Evolutionary conservation across 2,329 filamentous ascomycete species (phyloP).

Genomic region (Curvularia lunata): DNA sequence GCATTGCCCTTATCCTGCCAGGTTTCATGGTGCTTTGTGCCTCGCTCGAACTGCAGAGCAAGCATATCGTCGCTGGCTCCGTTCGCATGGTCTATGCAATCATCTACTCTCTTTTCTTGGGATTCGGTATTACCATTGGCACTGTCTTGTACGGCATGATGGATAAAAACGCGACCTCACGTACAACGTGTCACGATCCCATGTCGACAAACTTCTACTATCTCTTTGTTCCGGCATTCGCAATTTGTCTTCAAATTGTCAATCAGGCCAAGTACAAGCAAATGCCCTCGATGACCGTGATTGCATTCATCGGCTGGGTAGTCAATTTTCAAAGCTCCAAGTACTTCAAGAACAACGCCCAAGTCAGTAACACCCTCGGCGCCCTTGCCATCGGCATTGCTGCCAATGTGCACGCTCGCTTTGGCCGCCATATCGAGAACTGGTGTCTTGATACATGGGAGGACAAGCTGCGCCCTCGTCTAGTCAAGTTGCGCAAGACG

Average conservation of each 20-base stretch:
- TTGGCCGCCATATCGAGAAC: conserved; percentile 66
- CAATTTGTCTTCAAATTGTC: conserved; percentile 75
- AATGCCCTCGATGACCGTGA: conserved; percentile 75
- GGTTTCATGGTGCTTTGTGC: conserved; percentile 60
- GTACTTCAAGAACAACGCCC: conserved; percentile 71
- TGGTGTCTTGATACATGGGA: conserved; percentile 62
- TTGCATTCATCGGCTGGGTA: conserved; percentile 74
- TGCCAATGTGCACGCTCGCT: conserved; percentile 78
- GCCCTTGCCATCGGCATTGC: conserved; percentile 77
- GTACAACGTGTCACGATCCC: conserved; percentile 52
- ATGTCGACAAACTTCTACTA: conserved; percentile 66
- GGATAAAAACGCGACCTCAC: conserved; percentile 55
- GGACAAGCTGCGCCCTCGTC: conserved; percentile 53
- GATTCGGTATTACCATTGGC: conserved; percentile 60
- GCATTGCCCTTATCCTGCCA: conserved; percentile 58
- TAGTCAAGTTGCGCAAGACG: conserved; percentile 37
- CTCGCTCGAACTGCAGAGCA: conserved; percentile 57
- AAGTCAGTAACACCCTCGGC: conserved; percentile 78
- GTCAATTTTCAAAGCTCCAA: conserved; percentile 75
- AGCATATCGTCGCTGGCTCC: conserved; percentile 57
- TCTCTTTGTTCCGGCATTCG: conserved; percentile 75
- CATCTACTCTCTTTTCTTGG: conserved; percentile 60
- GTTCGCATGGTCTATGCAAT: conserved; percentile 61
- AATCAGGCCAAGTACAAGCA: conserved; percentile 84
- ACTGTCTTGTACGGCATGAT: conserved; percentile 58